phyloP scores from a whole-genome alignment of 345 rosid species.

The Hibiscus tridactylites region DNA sequence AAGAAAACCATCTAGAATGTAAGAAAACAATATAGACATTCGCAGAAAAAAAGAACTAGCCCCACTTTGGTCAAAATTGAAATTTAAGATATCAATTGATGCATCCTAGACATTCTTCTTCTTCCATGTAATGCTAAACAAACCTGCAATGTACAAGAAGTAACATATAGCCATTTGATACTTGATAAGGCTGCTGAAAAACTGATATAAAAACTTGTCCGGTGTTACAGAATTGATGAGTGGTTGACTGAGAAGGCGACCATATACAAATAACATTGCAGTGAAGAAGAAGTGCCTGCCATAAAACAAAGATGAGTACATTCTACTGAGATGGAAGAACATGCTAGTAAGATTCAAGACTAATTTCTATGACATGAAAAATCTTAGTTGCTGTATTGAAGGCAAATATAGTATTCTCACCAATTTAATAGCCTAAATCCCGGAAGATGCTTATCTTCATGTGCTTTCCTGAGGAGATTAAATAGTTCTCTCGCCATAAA shows the following conservation, averaged over 20 bases:
- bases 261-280: slow-evolving; percentile 91
- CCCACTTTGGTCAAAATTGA: neutral
- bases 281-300: slow-evolving; percentile 97
- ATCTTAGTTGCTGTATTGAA: neutral
- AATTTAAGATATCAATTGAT: neutral
- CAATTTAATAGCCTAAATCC: slow-evolving; percentile 82
- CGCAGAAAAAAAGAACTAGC: neutral
- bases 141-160: slow-evolving; percentile 85
- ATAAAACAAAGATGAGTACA: slow-evolving; percentile 9
- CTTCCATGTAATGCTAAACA: slow-evolving; percentile 12
- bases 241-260: slow-evolving; percentile 88
- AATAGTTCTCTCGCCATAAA: slow-evolving; percentile 90
- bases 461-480: slow-evolving; percentile 72
- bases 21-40: neutral
- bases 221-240: slow-evolving; percentile 81
- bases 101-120: neutral
- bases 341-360: neutral
- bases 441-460: slow-evolving; percentile 80
- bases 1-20: neutral
- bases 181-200: slow-evolving; percentile 75
- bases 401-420: slow-evolving; percentile 27
- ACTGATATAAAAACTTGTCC: slow-evolving; percentile 65
- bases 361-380: neutral
- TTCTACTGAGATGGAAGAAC: neutral
- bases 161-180: slow-evolving; percentile 90